Evolutionary conservation across 2,329 filamentous ascomycete genomes (phyloP).

Genomic region (Ascomycota sp.): DNA sequence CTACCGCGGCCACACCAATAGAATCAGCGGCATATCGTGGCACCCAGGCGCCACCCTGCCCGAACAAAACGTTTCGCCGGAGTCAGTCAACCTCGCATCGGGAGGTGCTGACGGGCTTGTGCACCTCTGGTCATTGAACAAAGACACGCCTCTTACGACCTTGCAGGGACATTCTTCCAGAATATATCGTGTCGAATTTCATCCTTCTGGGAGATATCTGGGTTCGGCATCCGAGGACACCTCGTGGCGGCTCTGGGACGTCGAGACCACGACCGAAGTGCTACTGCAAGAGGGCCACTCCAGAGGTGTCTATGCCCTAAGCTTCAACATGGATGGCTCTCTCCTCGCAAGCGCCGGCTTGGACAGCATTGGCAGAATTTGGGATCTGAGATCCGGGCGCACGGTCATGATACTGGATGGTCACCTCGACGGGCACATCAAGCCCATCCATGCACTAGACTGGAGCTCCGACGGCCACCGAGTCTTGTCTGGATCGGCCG

Average conservation of each 20-base stretch:
- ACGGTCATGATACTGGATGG: constrained; percentile 91
- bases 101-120: constrained; percentile 74
- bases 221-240: constrained; percentile 90
- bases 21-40: constrained; percentile 81
- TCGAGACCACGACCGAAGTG: constrained; percentile 63
- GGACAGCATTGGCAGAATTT: constrained; percentile 84
- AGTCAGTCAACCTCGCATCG: constrained; percentile 65
- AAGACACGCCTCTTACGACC: constrained; percentile 67
- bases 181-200: constrained; percentile 82
- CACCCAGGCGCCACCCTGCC: constrained; percentile 59
- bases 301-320: constrained; percentile 71
- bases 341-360: constrained; percentile 77
- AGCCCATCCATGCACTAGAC: constrained; percentile 78
- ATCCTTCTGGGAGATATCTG: constrained; percentile 72
- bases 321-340: constrained; percentile 79
- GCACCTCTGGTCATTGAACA: constrained; percentile 70
- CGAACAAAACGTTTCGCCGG: constrained; percentile 45
- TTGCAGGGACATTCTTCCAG: constrained; percentile 66
- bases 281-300: constrained; percentile 86
- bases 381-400: constrained; percentile 79
- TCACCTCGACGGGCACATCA: constrained; percentile 58
- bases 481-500: constrained; percentile 76
- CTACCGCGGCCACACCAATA: constrained; percentile 66
- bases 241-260: constrained; percentile 91
- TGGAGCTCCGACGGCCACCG: constrained; percentile 83